Percentiles rank a stretch among this genome's conserved stretches.
Conservation (phyloP, 208 protist genomes). For the Leishmania major region DNA sequence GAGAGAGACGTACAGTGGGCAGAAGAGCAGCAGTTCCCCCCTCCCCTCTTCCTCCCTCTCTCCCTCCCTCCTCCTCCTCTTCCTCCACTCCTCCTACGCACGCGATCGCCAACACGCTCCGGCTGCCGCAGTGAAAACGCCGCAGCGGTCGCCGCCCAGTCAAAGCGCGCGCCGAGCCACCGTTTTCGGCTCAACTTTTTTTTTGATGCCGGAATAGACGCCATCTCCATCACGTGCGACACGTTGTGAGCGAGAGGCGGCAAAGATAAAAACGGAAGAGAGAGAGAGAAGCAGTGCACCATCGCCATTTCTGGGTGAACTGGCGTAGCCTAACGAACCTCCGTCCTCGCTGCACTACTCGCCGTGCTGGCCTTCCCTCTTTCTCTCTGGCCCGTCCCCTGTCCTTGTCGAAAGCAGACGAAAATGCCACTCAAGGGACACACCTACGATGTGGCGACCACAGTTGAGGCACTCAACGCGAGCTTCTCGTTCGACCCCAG, state of each 20-base stretch:
- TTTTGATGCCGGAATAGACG: not conserved
- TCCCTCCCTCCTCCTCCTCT: not conserved
- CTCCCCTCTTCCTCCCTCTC: not conserved
- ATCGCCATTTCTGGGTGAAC: not conserved
- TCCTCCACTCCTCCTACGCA: not conserved
- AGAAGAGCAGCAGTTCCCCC: not conserved
- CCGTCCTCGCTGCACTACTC: not conserved
- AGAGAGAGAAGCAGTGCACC: not conserved
- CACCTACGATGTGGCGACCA: slow-evolving; percentile 40
- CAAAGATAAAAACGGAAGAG: not conserved
- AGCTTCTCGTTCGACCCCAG: slow-evolving; percentile 63
- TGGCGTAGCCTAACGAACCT: not conserved
- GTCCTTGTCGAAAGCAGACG: not conserved
- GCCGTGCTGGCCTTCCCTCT: not conserved
- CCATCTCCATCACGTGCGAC: not conserved
- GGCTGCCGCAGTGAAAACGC: not conserved
- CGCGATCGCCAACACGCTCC: not conserved
- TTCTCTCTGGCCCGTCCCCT: not conserved
- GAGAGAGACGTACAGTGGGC: not conserved
- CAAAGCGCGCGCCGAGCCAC: too few relatives aligned
- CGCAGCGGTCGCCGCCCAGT: not conserved
- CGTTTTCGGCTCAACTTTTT: too few relatives aligned
- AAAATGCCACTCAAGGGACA: slow-evolving; percentile 18
- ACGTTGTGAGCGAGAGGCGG: not conserved
- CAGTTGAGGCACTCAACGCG: slow-evolving; percentile 47